Conservation (phyloP, 345 rosid genomes). For the Ceriops tagal region DNA sequence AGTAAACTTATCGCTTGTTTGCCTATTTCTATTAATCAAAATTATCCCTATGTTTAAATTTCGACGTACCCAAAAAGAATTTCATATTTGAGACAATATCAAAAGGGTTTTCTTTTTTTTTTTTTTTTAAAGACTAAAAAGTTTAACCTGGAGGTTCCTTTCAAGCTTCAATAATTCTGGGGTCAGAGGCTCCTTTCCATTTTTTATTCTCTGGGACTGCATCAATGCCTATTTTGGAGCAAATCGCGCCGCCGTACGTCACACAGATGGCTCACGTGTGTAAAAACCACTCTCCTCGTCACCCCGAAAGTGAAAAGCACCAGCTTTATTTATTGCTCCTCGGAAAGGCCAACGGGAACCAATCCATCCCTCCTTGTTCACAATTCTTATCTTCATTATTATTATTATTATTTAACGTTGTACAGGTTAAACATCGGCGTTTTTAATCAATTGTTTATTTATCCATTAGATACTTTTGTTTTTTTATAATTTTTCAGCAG, state of each 20-base stretch:
- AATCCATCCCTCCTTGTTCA: not conserved
- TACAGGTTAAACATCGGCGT: too few species aligned
- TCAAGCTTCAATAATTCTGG: too few species aligned
- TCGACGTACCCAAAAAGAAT: too few species aligned
- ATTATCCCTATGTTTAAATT: too few species aligned
- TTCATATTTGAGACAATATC: too few species aligned
- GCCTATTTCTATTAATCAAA: too few species aligned
- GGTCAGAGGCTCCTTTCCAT: too few species aligned
- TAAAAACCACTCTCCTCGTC: not conserved
- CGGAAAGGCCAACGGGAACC: not conserved
- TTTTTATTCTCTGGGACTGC: not conserved
- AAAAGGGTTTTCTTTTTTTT: too few species aligned
- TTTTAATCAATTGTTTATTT: not conserved
- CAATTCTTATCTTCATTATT: not conserved
- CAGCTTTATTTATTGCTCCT: too few species aligned
- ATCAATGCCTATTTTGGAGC: slow-evolving; percentile 10
- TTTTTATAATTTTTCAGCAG: not conserved
- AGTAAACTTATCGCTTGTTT: too few species aligned
- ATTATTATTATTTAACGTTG: not conserved
- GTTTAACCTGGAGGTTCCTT: too few species aligned
- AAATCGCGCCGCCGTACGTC: slow-evolving; percentile 40
- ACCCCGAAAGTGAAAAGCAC: not conserved
- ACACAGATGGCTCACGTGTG: slow-evolving; percentile 28
- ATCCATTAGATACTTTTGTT: not conserved
- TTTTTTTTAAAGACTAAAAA: too few species aligned